phyloP scores from a whole-genome alignment of 176 grass and related monocot species.

The Eragrostis curvula region DNA sequence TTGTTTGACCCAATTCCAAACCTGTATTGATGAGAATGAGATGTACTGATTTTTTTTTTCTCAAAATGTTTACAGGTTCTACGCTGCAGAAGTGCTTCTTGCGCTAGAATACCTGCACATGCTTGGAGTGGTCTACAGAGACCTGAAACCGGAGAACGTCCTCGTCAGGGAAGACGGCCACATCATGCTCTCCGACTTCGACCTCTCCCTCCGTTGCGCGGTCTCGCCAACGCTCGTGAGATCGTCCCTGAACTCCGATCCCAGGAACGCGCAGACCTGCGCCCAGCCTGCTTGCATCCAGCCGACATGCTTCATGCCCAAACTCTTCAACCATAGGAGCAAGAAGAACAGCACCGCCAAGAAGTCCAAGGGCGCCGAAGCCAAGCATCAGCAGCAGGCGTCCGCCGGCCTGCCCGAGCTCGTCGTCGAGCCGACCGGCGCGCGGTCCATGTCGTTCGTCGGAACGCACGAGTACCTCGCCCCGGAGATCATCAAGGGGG shows the following conservation, averaged over 20 bases:
- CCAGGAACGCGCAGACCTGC: constrained; percentile 39
- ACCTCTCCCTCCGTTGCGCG: constrained; percentile 66
- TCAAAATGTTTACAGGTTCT: constrained; percentile 51
- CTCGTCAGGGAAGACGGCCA: constrained; percentile 70
- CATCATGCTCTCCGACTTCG: constrained; percentile 80
- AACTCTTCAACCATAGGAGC: constrained; percentile 54
- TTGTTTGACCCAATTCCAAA: not conserved
- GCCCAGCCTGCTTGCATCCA: constrained; percentile 70
- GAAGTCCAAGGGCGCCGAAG: constrained; percentile 19
- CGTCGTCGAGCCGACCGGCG: constrained; percentile 63
- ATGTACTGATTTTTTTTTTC: not conserved
- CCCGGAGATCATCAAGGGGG: constrained; percentile 78
- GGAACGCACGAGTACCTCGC: constrained; percentile 75
- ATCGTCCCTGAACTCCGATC: constrained; percentile 40
- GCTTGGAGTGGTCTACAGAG: constrained; percentile 74
- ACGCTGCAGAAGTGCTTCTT: constrained; percentile 67
- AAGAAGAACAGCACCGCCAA: constrained; percentile 44
- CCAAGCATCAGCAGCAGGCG: constrained; percentile 18
- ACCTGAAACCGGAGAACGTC: constrained; percentile 78
- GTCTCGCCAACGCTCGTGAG: constrained; percentile 63
- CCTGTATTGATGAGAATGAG: not conserved
- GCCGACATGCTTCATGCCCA: constrained; percentile 77
- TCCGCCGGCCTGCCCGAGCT: constrained; percentile 50
- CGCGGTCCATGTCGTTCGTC: constrained; percentile 73
- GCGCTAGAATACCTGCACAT: constrained; percentile 73